Evolutionary conservation across 805 yeast species (phyloP).

Genomic region (Zygosaccharomyces bisporus): DNA sequence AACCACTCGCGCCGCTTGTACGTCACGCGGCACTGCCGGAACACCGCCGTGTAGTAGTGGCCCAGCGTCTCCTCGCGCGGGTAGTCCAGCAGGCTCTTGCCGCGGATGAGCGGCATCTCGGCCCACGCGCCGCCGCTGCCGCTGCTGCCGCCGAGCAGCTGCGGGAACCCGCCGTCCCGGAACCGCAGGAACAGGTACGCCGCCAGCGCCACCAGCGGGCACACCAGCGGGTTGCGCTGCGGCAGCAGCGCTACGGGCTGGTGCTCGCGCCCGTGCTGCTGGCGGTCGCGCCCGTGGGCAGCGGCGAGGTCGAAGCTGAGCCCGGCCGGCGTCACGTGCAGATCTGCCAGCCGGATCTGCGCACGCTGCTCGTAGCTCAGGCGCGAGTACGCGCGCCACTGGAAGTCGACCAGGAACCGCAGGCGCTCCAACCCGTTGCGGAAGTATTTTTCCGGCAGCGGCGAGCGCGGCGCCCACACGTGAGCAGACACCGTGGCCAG

Average conservation of each 20-base stretch:
- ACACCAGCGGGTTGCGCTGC: conserved; percentile 27
- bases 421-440: conserved; percentile 29
- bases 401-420: conserved; percentile 33
- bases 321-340: conserved; percentile 8
- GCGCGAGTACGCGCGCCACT: conserved; percentile 25
- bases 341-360: conserved; percentile 21
- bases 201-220: conserved; percentile 32
- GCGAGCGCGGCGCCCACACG: conserved; percentile 31
- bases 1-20: conserved; percentile 31
- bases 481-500: conserved; percentile 28
- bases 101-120: conserved; percentile 28
- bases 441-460: conserved; percentile 26
- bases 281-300: no score
- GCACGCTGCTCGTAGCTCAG: conserved; percentile 27
- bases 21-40: conserved; percentile 32
- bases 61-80: conserved; percentile 32
- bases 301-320: conserved; percentile 8
- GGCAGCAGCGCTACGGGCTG: conserved; percentile 21
- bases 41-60: conserved; percentile 28
- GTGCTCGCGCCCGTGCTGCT: conserved; percentile 10
- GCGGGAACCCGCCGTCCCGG: conserved; percentile 36
- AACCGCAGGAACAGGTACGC: conserved; percentile 31
- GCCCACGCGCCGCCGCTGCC: background rate
- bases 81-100: conserved; percentile 27
- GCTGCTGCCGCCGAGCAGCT: conserved; percentile 15